Conservation (phyloP, 163 green algal genomes). For the Prototheca wickerhamii region DNA sequence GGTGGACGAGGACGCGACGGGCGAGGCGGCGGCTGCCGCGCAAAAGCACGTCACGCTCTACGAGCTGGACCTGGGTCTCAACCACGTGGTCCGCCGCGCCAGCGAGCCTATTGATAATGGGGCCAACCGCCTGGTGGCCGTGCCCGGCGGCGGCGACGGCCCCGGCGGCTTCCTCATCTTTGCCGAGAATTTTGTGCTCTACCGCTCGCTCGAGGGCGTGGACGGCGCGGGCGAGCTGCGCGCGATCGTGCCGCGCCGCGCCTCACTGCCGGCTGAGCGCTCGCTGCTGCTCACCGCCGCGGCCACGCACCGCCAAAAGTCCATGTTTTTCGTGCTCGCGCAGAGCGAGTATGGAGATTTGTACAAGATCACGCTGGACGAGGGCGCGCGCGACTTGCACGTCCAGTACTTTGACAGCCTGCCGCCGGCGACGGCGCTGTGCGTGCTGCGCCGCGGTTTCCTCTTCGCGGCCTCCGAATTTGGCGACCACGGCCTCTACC, state of each 20-base stretch:
- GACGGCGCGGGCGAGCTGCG: slow-evolving; percentile 55
- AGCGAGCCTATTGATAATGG: slow-evolving; percentile 88
- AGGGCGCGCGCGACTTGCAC: slow-evolving; percentile 62
- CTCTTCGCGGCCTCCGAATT: slow-evolving; percentile 92
- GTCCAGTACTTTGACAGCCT: slow-evolving; percentile 99
- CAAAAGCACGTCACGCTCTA: slow-evolving; percentile 97
- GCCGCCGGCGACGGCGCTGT: slow-evolving; percentile 70
- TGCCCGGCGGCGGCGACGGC: slow-evolving; percentile 88
- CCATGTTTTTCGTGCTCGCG: slow-evolving; percentile 83
- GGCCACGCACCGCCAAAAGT: slow-evolving; percentile 81
- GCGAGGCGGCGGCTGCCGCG: slow-evolving; percentile 77
- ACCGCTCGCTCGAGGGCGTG: too few species aligned
- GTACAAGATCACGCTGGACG: slow-evolving; percentile 87
- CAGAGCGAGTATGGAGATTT: slow-evolving; percentile 98
- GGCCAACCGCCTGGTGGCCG: slow-evolving; percentile 89
- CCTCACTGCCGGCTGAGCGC: slow-evolving; percentile 66
- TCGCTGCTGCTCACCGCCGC: slow-evolving; percentile 85
- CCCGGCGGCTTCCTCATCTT: slow-evolving; percentile 85
- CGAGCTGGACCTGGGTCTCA: slow-evolving; percentile 97
- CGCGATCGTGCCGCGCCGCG: slow-evolving; percentile 82
- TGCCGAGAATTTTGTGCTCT: slow-evolving; percentile 96
- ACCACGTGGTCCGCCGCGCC: slow-evolving; percentile 87
- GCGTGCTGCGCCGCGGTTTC: slow-evolving; percentile 92
- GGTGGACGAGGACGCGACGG: slow-evolving; percentile 77
- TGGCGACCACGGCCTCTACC: slow-evolving; percentile 94